phyloP scores from a whole-genome alignment of 129 eudicot species.

The Smallanthus sonchifolius region DNA sequence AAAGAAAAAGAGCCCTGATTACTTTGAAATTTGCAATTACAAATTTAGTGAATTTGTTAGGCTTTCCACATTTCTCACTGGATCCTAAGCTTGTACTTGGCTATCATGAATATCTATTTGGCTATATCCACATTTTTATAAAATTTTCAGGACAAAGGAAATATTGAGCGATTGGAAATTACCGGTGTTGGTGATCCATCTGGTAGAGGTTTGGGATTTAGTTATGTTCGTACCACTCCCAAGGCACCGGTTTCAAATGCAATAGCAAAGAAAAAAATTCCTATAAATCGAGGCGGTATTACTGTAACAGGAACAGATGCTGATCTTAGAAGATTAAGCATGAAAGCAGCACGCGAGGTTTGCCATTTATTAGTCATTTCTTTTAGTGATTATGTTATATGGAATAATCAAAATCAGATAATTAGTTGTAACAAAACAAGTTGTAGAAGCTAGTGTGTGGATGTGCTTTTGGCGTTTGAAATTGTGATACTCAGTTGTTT shows the following conservation, averaged over 20 bases:
- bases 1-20: background rate
- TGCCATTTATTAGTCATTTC: slow-evolving; percentile 5
- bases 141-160: slow-evolving; percentile 69
- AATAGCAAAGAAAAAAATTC: slow-evolving; percentile 69
- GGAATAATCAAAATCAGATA: too few species aligned
- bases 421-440: background rate
- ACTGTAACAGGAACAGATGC: slow-evolving; percentile 99
- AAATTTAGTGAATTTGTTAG: background rate
- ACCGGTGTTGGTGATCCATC: slow-evolving; percentile 99
- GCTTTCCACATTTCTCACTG: background rate
- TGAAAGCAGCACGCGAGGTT: slow-evolving; percentile 98
- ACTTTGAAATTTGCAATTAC: background rate
- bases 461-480: background rate
- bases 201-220: slow-evolving; percentile 93
- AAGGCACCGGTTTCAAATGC: slow-evolving; percentile 86
- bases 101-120: background rate
- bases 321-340: slow-evolving; percentile 92
- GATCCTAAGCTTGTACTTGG: background rate
- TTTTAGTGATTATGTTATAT: background rate
- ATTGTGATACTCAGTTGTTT: background rate
- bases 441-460: background rate
- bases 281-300: slow-evolving; percentile 62
- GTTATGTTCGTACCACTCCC: slow-evolving; percentile 85
- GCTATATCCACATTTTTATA: background rate
- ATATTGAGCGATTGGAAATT: slow-evolving; percentile 88